Evolutionary conservation across 1,284 basidiomycete genomes (phyloP), one percentile per base, ranked within the genome.

Genomic region (Veloboletus limbatus): DNA sequence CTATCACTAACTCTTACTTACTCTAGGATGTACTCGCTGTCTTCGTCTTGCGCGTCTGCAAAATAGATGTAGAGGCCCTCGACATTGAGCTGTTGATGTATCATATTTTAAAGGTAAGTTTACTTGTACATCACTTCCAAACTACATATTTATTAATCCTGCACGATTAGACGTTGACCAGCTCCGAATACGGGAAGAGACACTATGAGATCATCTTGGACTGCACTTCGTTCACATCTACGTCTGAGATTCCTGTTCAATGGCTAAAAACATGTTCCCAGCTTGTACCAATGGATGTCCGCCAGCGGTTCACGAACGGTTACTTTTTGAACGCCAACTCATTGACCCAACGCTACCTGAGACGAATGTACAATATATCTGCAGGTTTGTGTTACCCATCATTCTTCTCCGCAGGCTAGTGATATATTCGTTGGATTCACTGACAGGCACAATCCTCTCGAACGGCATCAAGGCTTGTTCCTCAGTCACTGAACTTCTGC

Each of bases 31-130:
- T 72, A 28, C 67, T 71, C 17, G 77, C 76, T 11, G 68, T 82
- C 16, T 89, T 87, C 57, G 71, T 88, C 36, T 65, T 88, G 37
- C 75, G 73, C 36, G 69, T 86, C 10, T 79, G 80, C 33, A 79
- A 82, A 53, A 77, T 94, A 35, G 83, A 91, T 51, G 85, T 91
- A 2, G 91, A 92, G 56, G 80, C 84, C 1, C 73, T 94, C 36
- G 92, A 97, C 61, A 81, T 94, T 26, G 92, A 96, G 57, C 67
- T 93, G 3, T 67, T 97, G 30, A 82, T 93, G 65, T 90, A 82
- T 63, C 81, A 92, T 61, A 80, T 92, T 40, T 82, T 93, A 68
- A 85, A 84, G 72, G 90, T 84, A 45, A 47, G 71, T n/a, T n/a
- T n/a, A n/a, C n/a, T n/a, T 55, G 3, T 18, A 27, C 7, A 17